A percentile compares a stretch with the other conserved stretches of the same genome.
Conservation (phyloP, 1,284 basidiomycete species). For the Phellopilus nigrolimitatus region DNA sequence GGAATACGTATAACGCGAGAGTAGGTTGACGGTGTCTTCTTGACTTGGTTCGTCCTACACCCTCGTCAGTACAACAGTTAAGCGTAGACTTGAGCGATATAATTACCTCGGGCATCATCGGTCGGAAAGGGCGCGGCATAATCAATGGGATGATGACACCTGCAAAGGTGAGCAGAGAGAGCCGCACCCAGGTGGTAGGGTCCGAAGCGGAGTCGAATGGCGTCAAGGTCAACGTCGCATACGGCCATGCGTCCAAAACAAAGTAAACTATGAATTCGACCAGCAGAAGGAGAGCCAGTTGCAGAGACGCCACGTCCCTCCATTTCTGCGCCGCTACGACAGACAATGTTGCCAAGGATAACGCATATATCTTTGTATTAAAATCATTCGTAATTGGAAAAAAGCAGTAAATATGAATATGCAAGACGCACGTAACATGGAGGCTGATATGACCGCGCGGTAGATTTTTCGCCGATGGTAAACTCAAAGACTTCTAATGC, state of each 20-base stretch:
- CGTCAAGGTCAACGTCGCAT: conserved; percentile 36
- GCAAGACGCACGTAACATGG: conserved; percentile 12
- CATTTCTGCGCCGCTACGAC: conserved; percentile 20
- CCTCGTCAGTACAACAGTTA: too few species aligned
- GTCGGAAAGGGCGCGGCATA: conserved; percentile 41
- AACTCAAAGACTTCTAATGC: conserved; percentile 7
- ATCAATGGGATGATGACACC: conserved; percentile 41
- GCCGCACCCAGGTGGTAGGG: conserved; percentile 32
- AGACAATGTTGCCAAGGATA: conserved; percentile 21
- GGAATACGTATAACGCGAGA: conserved; percentile 14
- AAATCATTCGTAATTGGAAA: neutral
- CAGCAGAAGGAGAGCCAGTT: conserved; percentile 33
- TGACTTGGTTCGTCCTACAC: conserved; percentile 18
- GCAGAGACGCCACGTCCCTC: conserved; percentile 19
- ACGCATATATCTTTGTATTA: conserved; percentile 22
- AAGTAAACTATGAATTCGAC: conserved; percentile 39
- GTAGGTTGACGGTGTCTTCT: conserved; percentile 6
- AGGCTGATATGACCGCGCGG: neutral
- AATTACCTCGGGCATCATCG: conserved; percentile 36
- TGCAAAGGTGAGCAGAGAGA: conserved; percentile 37
- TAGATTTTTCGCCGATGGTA: neutral
- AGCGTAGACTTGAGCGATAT: too few species aligned
- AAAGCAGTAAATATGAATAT: neutral
- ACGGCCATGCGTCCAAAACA: conserved; percentile 49
- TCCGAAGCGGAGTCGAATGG: conserved; percentile 39